Percentiles rank a stretch among this genome's conserved stretches.
These are phyloP conservation scores for Ilyonectria destructans DNA, from an alignment of 2,329 filamentous ascomycete genomes.

Conservation along the genomic window DNA sequence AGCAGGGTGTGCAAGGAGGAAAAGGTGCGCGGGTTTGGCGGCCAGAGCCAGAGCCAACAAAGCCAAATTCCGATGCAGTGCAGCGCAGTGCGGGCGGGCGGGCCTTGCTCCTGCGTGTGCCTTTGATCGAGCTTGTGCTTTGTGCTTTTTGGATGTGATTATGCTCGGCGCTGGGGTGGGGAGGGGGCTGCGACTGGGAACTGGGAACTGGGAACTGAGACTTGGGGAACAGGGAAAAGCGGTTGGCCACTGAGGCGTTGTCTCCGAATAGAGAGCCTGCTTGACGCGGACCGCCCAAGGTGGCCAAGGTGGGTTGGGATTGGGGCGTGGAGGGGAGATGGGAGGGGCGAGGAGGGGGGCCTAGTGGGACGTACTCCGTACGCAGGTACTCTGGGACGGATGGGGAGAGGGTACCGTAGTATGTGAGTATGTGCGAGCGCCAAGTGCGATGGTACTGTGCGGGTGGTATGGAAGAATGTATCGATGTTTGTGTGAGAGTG, in stretches of 20 bases:
- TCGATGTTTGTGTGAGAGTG: slow-evolving; percentile 11
- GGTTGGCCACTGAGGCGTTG: slow-evolving; percentile 30
- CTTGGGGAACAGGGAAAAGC: slow-evolving; percentile 26
- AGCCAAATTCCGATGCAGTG: slow-evolving; percentile 43
- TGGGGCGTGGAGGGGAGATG: slow-evolving; percentile 32
- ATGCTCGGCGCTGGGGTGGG: slow-evolving; percentile 2
- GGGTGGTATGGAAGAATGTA: slow-evolving; percentile 15
- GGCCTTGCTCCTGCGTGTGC: slow-evolving; percentile 30
- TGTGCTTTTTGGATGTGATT: slow-evolving; percentile 23
- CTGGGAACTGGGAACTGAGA: slow-evolving; percentile 32
- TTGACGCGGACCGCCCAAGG: slow-evolving; percentile 22
- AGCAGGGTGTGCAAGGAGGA: slow-evolving; percentile 48
- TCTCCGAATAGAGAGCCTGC: slow-evolving; percentile 17
- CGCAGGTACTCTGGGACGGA: slow-evolving; percentile 23
- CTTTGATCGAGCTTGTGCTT: slow-evolving; percentile 25
- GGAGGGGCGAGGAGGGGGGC: slow-evolving; percentile 30
- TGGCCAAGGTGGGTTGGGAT: slow-evolving; percentile 21
- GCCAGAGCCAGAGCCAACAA: slow-evolving; percentile 43
- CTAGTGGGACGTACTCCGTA: slow-evolving; percentile 32
- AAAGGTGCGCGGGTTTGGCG: slow-evolving; percentile 39
- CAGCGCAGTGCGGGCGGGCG: slow-evolving; percentile 37
- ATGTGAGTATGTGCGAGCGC: slow-evolving; percentile 7
- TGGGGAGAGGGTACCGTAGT: slow-evolving; percentile 18
- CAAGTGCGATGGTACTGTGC: slow-evolving; percentile 16
- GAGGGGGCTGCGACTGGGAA: slow-evolving; percentile 17